phyloP scores from a whole-genome alignment of 306 rosid genomes.

The Vigna nakashimae region DNA sequence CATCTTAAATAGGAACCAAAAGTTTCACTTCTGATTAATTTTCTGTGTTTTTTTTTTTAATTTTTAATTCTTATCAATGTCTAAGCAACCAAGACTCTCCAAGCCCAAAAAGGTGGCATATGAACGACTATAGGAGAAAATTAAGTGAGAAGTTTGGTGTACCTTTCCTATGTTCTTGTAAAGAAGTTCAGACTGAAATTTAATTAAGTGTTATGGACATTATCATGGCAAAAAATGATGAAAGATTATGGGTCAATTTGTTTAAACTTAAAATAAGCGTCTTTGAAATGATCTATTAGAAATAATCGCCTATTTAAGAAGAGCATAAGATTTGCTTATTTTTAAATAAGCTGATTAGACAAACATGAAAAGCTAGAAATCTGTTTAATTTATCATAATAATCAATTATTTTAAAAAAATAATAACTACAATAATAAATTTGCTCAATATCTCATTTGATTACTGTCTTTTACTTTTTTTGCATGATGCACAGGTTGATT shows the following conservation, averaged over 20 bases:
- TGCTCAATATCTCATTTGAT: not conserved
- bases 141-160: not conserved
- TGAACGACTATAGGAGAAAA: constrained; percentile 17
- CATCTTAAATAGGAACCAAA: too few relatives aligned
- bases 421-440: too few relatives aligned
- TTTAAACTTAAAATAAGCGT: too few relatives aligned
- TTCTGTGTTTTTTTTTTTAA: not conserved
- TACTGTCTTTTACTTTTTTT: constrained; percentile 34
- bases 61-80: constrained; percentile 13
- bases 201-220: constrained; percentile 6
- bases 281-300: too few relatives aligned
- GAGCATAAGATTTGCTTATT: too few relatives aligned
- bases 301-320: too few relatives aligned
- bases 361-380: too few relatives aligned
- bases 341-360: too few relatives aligned
- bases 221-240: constrained; percentile 10
- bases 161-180: constrained; percentile 13
- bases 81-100: not conserved
- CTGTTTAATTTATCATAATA: too few relatives aligned
- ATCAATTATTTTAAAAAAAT: too few relatives aligned
- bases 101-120: not conserved
- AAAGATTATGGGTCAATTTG: not conserved
- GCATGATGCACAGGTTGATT: constrained; percentile 76
- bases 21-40: too few relatives aligned
- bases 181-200: not conserved